These are phyloP conservation scores for Curvularia lunata DNA, from an alignment of 2,329 filamentous ascomycete species.

Conservation along the genomic window DNA sequence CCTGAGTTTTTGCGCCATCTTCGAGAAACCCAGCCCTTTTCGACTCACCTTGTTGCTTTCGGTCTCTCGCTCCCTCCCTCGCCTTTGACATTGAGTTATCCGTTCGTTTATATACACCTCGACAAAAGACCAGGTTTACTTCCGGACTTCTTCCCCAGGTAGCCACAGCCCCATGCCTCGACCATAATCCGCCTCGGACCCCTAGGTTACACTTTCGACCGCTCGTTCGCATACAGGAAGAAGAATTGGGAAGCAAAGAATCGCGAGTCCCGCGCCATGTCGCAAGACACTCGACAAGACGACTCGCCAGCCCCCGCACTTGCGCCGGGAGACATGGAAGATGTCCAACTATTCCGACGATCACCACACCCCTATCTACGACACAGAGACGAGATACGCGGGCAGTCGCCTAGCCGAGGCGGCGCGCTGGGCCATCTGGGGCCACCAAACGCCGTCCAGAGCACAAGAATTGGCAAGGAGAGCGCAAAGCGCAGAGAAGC, in stretches of 20 bases:
- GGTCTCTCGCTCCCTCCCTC: not conserved
- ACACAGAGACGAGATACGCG: conserved; percentile 35
- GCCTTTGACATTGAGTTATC: not conserved
- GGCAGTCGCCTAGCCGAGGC: conserved; percentile 21
- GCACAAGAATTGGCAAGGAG: conserved; percentile 36
- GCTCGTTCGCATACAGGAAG: not conserved
- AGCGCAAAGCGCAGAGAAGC: conserved; percentile 36
- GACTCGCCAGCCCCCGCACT: conserved; percentile 29
- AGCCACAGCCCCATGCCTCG: conserved; percentile 2
- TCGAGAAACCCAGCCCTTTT: not conserved
- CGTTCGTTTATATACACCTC: not conserved
- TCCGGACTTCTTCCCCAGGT: not conserved
- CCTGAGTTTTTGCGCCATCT: not conserved
- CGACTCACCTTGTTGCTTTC: not conserved
- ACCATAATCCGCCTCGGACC: not conserved
- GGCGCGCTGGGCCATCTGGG: conserved; percentile 11
- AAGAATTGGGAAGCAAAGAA: not conserved
- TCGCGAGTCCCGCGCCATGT: conserved; percentile 6
- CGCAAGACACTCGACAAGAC: conserved; percentile 18
- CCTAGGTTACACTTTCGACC: not conserved
- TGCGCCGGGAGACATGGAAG: conserved; percentile 33
- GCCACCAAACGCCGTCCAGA: conserved; percentile 19
- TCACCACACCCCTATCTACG: conserved; percentile 50
- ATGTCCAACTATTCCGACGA: conserved; percentile 46
- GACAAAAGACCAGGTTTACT: not conserved